Base-by-base conservation (phyloP, 805 yeast species). In the Saccharomycopsis sp. region DNA sequence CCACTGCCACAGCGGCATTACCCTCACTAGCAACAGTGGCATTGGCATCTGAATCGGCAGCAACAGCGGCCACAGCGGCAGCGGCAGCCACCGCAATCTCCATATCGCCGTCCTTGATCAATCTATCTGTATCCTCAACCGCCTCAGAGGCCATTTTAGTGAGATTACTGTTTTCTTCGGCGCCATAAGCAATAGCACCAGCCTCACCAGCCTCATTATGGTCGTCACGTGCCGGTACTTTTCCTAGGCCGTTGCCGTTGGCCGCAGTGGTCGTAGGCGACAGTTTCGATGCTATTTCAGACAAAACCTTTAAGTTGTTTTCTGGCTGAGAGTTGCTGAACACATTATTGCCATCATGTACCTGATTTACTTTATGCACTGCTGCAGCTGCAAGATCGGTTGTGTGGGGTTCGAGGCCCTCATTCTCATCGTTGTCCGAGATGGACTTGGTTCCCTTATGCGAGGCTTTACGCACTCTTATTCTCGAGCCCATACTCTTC, bases 401-500 rank as follows among this genome's bases (percentile, higher is more conserved):
- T 12, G 12, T 12, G 38, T 7, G 38, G 38, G 38, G 38, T 12
- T 12, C 9, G 9, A 29, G 5, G 9, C 17, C 22, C 15, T 38
- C 54, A 51, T 56, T 42, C 8, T 56, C 41, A 3, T 52, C 44
- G 20, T 42, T 56, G 3, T 51, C 23, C 42, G 35, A n/a, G 12
- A 9, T n/a, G 5, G 12, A 12, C 35, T 52, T 52, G 17, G 42
- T n/a, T 5, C 24, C 23, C 22, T 35, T 20, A 17, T 55, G 25
- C 2, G 44, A 20, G 8, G 53, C 22, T 42, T 58, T 56, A 17
- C 62, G n/a, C 25, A 58, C 59, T 42, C 59, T 52, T 14, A 58
- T 56, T 47, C 59, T 52, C 14, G 59, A 56, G 19, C 62, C 62
- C 57, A 58, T 41, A 12, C 50, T 53, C 53, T 58, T 58, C 35